Conservation (phyloP, 768 basidiomycete species). For the Scleroderma bovista region DNA sequence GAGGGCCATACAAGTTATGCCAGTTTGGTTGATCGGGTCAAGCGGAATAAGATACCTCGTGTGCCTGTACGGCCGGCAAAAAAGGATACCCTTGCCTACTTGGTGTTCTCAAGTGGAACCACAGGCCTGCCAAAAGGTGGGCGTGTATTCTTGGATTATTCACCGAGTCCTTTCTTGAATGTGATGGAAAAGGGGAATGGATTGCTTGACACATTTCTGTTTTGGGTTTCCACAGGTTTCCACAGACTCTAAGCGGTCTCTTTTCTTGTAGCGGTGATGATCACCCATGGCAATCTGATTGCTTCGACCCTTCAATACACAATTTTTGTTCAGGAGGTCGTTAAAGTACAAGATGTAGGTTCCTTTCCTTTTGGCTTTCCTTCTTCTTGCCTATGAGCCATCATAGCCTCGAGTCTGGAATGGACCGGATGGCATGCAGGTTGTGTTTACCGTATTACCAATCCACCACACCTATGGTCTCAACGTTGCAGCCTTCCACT, state of each 20-base stretch:
- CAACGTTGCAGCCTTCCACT: slow-evolving; percentile 45
- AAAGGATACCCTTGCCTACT: slow-evolving; percentile 57
- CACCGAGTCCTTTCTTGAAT: too few relatives aligned
- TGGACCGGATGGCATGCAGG: slow-evolving; percentile 41
- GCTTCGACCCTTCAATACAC: slow-evolving; percentile 37
- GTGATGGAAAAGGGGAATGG: too few relatives aligned
- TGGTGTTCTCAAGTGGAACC: slow-evolving; percentile 75
- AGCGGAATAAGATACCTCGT: slow-evolving; percentile 32
- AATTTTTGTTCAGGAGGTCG: slow-evolving; percentile 22
- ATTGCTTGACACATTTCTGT: too few relatives aligned
- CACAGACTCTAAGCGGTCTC: background rate
- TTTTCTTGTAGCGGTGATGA: slow-evolving; percentile 53
- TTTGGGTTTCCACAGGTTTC: background rate
- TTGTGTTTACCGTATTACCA: slow-evolving; percentile 55
- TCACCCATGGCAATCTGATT: slow-evolving; percentile 61
- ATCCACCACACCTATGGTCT: slow-evolving; percentile 65
- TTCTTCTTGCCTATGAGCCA: background rate
- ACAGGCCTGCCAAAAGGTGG: slow-evolving; percentile 71
- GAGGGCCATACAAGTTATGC: slow-evolving; percentile 39
- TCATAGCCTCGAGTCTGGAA: slow-evolving; percentile 34
- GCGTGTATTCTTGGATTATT: background rate
- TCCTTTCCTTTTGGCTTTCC: background rate
- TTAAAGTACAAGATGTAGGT: slow-evolving; percentile 38
- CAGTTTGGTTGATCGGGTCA: slow-evolving; percentile 39
- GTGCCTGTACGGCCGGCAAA: slow-evolving; percentile 40